phyloP scores from a whole-genome alignment of 768 basidiomycete species.

The Macrolepiota fuliginosa region DNA sequence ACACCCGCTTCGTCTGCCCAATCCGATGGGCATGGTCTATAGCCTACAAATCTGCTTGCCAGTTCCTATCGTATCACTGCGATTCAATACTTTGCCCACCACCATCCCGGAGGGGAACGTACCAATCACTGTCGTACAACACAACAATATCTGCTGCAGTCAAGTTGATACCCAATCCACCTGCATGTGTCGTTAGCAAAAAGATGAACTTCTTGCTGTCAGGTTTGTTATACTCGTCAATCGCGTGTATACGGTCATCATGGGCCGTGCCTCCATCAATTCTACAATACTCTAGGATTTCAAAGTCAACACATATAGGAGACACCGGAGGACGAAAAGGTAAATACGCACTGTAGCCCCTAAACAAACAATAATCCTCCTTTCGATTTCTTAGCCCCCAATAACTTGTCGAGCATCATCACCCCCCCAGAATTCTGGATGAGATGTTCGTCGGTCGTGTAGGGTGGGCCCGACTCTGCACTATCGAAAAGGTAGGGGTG shows the following conservation, averaged over 20 bases:
- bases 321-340: neutral
- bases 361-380: conserved; percentile 97
- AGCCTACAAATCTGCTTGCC: conserved; percentile 97
- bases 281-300: conserved; percentile 82
- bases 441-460: conserved; percentile 96
- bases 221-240: conserved; percentile 97
- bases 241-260: conserved; percentile 91
- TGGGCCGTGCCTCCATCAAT: conserved; percentile 96
- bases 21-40: conserved; percentile 98
- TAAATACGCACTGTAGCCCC: conserved; percentile 71
- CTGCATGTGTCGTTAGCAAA: conserved; percentile 93
- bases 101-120: no score
- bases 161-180: conserved; percentile 95
- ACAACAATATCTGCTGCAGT: conserved; percentile 95
- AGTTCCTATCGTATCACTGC: no score
- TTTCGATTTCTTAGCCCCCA: conserved; percentile 82
- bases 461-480: conserved; percentile 98
- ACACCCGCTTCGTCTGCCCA: conserved; percentile 96
- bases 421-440: conserved; percentile 95
- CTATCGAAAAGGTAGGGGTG: conserved; percentile 94
- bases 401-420: conserved; percentile 94
- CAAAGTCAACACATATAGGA: no score
- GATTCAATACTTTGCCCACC: no score
- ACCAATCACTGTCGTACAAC: conserved; percentile 97
- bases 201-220: conserved; percentile 96